Conservation (phyloP, 202 grass and related monocot species). For the Setaria italica region DNA sequence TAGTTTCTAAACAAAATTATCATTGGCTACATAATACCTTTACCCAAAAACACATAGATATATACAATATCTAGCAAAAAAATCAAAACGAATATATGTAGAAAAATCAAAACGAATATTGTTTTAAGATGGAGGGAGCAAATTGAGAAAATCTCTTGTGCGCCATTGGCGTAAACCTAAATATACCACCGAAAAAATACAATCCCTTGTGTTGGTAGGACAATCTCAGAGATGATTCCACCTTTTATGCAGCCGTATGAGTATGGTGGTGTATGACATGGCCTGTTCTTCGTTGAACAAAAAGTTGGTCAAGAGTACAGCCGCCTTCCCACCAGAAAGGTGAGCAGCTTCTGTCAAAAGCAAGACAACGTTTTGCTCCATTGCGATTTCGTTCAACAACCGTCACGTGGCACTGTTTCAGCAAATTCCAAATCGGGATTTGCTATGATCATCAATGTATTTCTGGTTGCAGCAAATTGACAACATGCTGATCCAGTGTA, state of each 20-base stretch:
- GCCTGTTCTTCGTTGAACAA: neutral
- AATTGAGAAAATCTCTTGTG: no score
- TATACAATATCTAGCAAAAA: no score
- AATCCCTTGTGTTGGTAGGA: neutral
- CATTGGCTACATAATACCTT: neutral
- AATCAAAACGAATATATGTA: no score
- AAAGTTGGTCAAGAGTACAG: neutral
- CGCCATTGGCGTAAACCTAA: no score
- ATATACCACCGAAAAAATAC: no score
- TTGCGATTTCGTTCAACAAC: constrained; percentile 34
- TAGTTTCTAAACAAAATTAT: neutral
- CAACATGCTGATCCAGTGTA: neutral
- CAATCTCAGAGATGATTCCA: neutral
- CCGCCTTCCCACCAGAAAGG: constrained; percentile 36
- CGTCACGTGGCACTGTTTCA: constrained; percentile 3
- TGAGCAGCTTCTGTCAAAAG: constrained; percentile 26
- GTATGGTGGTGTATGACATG: neutral
- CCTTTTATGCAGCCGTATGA: neutral
- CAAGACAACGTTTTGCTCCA: neutral
- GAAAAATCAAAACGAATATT: no score
- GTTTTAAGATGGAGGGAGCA: no score
- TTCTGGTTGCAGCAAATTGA: neutral
- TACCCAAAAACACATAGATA: no score
- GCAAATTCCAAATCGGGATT: neutral
- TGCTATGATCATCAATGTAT: neutral